Evolutionary conservation across 139 green algal genomes (phyloP).

Genomic region (Picochlorum sp.): DNA sequence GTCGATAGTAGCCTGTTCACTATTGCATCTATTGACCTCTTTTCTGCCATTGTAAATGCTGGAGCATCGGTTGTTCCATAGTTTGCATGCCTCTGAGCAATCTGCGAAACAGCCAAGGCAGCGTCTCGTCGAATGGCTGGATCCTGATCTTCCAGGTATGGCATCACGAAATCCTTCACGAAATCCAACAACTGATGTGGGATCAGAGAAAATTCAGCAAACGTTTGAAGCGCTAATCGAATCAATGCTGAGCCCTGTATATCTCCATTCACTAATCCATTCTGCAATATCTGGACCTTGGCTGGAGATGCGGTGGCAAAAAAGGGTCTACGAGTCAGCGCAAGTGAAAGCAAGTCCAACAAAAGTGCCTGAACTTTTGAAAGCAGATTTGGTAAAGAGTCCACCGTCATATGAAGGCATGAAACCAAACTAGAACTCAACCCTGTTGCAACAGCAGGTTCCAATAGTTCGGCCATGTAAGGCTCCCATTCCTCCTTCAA

Average conservation of each 20-base stretch:
- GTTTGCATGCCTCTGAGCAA: constrained; percentile 23
- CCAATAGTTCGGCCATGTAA: constrained; percentile 58
- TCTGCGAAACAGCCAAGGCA: constrained; percentile 44
- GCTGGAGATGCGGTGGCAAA: constrained; percentile 13
- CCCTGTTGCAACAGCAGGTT: constrained; percentile 72
- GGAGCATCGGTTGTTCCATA: constrained; percentile 4
- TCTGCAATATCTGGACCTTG: constrained; percentile 17
- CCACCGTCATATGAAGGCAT: constrained; percentile 39
- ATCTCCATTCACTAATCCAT: constrained; percentile 32
- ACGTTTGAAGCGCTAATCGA: constrained; percentile 57
- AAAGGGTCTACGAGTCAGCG: constrained; percentile 55
- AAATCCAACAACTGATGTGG: constrained; percentile 70
- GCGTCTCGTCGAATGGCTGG: constrained; percentile 60
- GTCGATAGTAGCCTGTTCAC: constrained; percentile 61
- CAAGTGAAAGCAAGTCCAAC: constrained; percentile 65
- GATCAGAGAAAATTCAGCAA: constrained; percentile 52
- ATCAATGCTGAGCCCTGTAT: constrained; percentile 47
- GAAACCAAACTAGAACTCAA: constrained; percentile 55
- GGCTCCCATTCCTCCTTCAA: constrained; percentile 61
- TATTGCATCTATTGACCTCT: constrained; percentile 29
- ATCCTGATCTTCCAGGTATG: constrained; percentile 70
- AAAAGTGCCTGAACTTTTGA: constrained; percentile 60
- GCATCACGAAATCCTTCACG: constrained; percentile 56
- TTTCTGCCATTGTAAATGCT: not conserved
- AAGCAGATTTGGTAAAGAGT: constrained; percentile 65